These are phyloP conservation scores for Sanghuangporus sanghuang DNA, from an alignment of 1,284 basidiomycete species.

Conservation along the genomic window DNA sequence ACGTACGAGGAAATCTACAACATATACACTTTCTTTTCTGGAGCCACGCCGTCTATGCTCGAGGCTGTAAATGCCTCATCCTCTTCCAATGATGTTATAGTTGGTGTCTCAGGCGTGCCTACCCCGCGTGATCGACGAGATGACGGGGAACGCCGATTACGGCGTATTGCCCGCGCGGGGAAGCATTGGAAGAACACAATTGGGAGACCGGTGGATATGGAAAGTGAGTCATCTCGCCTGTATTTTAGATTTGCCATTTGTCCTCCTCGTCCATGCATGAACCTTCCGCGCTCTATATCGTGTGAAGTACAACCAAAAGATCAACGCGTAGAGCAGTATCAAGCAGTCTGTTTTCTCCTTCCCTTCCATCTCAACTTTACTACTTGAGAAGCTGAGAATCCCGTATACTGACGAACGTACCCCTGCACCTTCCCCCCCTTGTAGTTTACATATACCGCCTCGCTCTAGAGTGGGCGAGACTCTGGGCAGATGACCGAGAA, in stretches of 20 bases:
- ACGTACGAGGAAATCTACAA: slow-evolving; percentile 90
- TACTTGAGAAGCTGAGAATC: not conserved
- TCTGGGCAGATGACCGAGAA: slow-evolving; percentile 81
- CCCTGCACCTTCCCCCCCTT: slow-evolving; percentile 9
- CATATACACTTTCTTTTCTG: slow-evolving; percentile 86
- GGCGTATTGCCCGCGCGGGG: slow-evolving; percentile 81
- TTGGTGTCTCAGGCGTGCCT: not conserved
- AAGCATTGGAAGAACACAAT: slow-evolving; percentile 86
- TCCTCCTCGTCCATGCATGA: not conserved
- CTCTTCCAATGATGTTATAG: slow-evolving; percentile 29
- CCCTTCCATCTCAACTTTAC: not conserved
- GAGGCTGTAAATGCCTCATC: slow-evolving; percentile 40
- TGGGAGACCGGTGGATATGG: slow-evolving; percentile 83
- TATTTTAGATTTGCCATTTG: not conserved
- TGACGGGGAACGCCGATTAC: slow-evolving; percentile 70
- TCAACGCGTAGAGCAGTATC: not conserved
- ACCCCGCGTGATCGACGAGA: slow-evolving; percentile 31
- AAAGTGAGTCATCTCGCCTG: slow-evolving; percentile 49
- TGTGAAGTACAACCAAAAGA: not conserved
- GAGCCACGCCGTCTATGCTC: slow-evolving; percentile 60
- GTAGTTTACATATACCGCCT: slow-evolving; percentile 83
- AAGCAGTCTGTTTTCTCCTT: not conserved
- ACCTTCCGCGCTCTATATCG: not conserved
- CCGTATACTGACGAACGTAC: not conserved
- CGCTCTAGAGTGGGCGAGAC: slow-evolving; percentile 83